Base-by-base conservation (phyloP, 805 yeast genomes). In the Scheffersomyces spartinae region DNA sequence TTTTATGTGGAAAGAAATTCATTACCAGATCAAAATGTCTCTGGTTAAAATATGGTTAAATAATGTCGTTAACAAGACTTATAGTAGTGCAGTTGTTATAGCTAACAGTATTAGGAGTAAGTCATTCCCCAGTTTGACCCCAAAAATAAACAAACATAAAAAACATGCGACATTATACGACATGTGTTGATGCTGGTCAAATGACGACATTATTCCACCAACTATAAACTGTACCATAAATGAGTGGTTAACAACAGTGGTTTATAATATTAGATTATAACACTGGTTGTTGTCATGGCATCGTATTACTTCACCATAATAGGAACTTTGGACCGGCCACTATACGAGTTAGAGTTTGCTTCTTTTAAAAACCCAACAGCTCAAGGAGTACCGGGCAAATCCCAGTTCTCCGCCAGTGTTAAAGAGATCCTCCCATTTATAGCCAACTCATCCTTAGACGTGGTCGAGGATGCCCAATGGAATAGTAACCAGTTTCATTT, bases 381-480 rank as follows among this genome's bases (percentile, higher is more conserved):
- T n/a, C 74, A 67, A 30, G 71, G 76, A 4, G 71, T 71, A 4
- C 77, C 71, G 33, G 93, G 93, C 0, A 54, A 52, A 19, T 59
- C 77, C 6, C 61, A 61, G 43, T 78, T 85, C 38, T 65, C 86
- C 1, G 58, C 69, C 6, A 81, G 75, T 25, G 68, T 83, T 47
- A 67, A 68, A 39, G 95, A 88, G 42, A 54, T 88, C 18, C 74
- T 79, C 37, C 96, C 95, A 13, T 88, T 85, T 42, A 74, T 91
- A 15, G 68, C 86, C 18, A 94, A 91, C 44, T 71, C 95, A 1
- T 73, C 97, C 2, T 52, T 91, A 18, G 98, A 91, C 48, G 64
- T 91, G n/a, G 74, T 91, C 0, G 95, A 91, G 35, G 95, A 86
- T 40, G 52, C 73, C 3, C 96, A 85, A 45, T 85, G 94, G 88